These are phyloP conservation scores for Zasmidium cellare DNA, from an alignment of 2,329 filamentous ascomycete genomes.

Conservation along the genomic window DNA sequence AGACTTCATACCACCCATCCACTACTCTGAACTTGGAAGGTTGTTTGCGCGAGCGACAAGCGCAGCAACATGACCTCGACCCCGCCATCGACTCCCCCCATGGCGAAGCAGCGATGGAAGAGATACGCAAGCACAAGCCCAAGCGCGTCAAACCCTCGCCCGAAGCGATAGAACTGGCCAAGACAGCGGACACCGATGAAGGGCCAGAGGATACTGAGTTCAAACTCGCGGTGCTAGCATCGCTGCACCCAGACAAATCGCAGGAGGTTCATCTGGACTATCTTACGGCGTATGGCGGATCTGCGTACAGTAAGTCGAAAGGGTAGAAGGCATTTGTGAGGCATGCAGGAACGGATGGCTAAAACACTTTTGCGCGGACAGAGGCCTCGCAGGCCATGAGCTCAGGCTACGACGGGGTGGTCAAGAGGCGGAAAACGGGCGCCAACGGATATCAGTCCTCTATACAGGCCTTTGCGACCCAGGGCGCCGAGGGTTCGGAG, in stretches of 20 bases:
- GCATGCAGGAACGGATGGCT: too few species aligned
- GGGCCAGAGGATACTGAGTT: conserved; percentile 82
- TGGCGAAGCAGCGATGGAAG: conserved; percentile 11
- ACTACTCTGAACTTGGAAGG: too few species aligned
- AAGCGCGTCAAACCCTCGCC: conserved; percentile 21
- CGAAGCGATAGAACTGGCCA: conserved; percentile 5
- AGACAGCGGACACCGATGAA: conserved; percentile 20
- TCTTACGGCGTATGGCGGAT: conserved; percentile 75
- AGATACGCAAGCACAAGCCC: conserved; percentile 10
- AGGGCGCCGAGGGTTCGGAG: not conserved
- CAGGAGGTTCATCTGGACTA: conserved; percentile 74
- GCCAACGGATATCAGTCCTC: conserved; percentile 47
- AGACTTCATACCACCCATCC: not conserved
- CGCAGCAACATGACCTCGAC: not conserved
- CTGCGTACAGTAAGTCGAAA: too few species aligned
- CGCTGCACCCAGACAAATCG: conserved; percentile 65
- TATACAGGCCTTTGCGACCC: conserved; percentile 25
- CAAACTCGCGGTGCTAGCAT: conserved; percentile 81
- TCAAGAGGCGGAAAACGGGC: conserved; percentile 34
- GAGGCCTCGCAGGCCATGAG: conserved; percentile 60
- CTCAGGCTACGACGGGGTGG: conserved; percentile 21
- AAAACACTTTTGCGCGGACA: too few species aligned
- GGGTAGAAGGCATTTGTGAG: too few species aligned
- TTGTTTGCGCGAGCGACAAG: not conserved
- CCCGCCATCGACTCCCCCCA: not conserved